Conservation (phyloP, 164 flowering plant species). For the Annona squamosa region DNA sequence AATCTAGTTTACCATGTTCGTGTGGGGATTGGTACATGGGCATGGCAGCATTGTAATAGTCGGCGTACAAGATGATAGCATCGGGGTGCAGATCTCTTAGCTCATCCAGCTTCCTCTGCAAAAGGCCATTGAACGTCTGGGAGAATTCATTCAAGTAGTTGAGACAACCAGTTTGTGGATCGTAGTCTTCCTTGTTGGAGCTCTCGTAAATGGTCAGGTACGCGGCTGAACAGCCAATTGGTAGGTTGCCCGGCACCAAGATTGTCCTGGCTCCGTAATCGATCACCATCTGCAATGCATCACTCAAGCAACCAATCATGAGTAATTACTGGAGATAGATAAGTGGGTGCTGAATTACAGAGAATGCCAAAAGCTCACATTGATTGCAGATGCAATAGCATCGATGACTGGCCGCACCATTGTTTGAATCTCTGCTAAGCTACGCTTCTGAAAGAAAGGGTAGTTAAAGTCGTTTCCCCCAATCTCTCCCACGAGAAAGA, state of each 20-base stretch:
- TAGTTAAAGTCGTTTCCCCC: conserved; percentile 34
- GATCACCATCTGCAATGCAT: conserved; percentile 30
- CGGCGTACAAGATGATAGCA: conserved; percentile 43
- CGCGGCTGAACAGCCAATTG: conserved; percentile 41
- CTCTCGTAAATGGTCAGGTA: conserved; percentile 34
- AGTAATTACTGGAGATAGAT: too few species aligned
- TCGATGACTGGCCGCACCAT: conserved; percentile 19
- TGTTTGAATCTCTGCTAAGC: conserved; percentile 8
- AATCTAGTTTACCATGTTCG: too few species aligned
- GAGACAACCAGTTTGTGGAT: conserved; percentile 36
- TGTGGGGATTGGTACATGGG: background rate
- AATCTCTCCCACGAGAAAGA: conserved; percentile 36
- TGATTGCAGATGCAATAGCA: conserved; percentile 15
- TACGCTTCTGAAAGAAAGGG: conserved; percentile 16
- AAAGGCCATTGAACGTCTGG: conserved; percentile 33
- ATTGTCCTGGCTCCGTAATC: conserved; percentile 43
- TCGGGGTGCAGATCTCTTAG: conserved; percentile 32
- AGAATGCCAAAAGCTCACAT: conserved; percentile 12
- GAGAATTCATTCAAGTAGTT: conserved; percentile 35
- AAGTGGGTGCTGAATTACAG: too few species aligned
- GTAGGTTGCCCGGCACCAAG: conserved; percentile 48
- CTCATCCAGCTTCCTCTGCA: conserved; percentile 24
- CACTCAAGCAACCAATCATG: background rate
- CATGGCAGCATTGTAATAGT: conserved; percentile 37
- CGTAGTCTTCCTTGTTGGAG: conserved; percentile 26